phyloP scores from a whole-genome alignment of 148 eudicot species.

The Diospyros kaki region DNA sequence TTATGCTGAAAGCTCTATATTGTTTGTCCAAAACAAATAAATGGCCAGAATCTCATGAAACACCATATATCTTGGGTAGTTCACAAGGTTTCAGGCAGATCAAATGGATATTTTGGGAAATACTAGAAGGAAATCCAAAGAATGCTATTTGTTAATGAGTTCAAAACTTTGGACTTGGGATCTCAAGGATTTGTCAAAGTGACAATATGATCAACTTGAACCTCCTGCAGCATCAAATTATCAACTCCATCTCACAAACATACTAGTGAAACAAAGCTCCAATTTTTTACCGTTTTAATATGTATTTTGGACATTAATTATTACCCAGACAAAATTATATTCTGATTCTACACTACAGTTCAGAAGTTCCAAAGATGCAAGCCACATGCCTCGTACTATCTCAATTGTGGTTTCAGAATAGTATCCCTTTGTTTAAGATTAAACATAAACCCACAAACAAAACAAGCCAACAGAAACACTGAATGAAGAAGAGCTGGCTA shows the following conservation, averaged over 20 bases:
- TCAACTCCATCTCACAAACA: background rate
- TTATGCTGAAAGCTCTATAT: too few relatives aligned
- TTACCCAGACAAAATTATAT: background rate
- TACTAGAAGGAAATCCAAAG: background rate
- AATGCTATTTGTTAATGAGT: too few relatives aligned
- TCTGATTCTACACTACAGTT: background rate
- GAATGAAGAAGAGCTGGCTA: background rate
- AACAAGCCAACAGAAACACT: background rate
- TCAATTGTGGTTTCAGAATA: background rate
- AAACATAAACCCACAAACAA: background rate
- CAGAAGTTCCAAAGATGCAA: conserved; percentile 8
- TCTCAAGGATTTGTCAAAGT: background rate
- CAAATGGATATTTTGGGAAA: background rate
- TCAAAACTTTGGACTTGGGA: too few relatives aligned
- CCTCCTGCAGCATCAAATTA: background rate
- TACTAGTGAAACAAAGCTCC: background rate
- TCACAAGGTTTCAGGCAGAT: background rate
- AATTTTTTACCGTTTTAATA: background rate
- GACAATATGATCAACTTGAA: background rate
- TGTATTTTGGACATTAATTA: background rate
- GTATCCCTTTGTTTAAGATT: background rate
- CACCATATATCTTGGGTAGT: too few relatives aligned
- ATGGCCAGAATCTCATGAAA: too few relatives aligned
- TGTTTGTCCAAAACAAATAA: too few relatives aligned
- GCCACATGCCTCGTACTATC: conserved; percentile 6